phyloP scores from a whole-genome alignment of 2,329 filamentous ascomycete genomes.

The Coleophoma crateriformis region DNA sequence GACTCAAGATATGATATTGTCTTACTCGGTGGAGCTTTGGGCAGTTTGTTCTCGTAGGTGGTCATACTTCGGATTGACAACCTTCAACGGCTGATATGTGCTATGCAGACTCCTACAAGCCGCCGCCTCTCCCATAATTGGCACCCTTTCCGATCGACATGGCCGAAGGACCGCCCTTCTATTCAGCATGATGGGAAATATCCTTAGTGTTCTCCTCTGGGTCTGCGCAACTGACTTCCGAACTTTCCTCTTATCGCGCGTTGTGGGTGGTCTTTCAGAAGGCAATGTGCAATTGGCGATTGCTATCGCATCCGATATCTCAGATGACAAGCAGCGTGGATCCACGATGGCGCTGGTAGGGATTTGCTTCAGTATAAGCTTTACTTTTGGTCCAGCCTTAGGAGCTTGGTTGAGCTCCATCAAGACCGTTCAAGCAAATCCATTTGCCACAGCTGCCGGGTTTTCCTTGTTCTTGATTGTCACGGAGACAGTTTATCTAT shows the following conservation, averaged over 20 bases:
- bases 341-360: slow-evolving; percentile 95
- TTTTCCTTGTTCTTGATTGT: slow-evolving; percentile 83
- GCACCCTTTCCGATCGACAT: slow-evolving; percentile 79
- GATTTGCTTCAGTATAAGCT: slow-evolving; percentile 93
- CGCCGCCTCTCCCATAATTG: slow-evolving; percentile 86
- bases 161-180: slow-evolving; percentile 83
- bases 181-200: slow-evolving; percentile 89
- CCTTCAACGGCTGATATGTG: too few relatives aligned
- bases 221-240: slow-evolving; percentile 89
- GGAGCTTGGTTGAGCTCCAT: slow-evolving; percentile 81
- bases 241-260: slow-evolving; percentile 87
- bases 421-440: slow-evolving; percentile 75
- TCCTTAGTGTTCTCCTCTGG: slow-evolving; percentile 90
- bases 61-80: background rate
- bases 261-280: slow-evolving; percentile 91
- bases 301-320: slow-evolving; percentile 94
- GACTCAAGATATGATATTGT: slow-evolving; percentile 97
- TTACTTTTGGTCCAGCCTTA: slow-evolving; percentile 90
- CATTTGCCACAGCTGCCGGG: slow-evolving; percentile 87
- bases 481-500: slow-evolving; percentile 83
- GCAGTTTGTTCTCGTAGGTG: slow-evolving; percentile 74
- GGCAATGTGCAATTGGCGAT: slow-evolving; percentile 96
- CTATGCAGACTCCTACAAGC: slow-evolving; percentile 69
- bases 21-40: slow-evolving; percentile 85
- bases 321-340: slow-evolving; percentile 75